phyloP scores from a whole-genome alignment of 1,139 yeast genomes.

The Suhomyces taliae region DNA sequence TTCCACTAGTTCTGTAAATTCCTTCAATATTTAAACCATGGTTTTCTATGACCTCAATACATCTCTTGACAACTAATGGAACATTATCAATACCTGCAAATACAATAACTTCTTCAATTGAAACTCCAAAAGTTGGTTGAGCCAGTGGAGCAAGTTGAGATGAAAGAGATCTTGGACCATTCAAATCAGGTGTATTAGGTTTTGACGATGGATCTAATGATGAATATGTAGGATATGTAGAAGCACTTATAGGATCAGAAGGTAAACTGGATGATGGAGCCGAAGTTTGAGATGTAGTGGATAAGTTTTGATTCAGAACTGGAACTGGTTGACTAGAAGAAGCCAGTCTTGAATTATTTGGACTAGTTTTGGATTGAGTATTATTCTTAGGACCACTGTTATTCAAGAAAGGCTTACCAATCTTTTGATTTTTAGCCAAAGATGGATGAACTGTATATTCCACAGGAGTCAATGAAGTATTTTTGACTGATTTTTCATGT shows the following conservation, averaged over 20 bases:
- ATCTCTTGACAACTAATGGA: constrained; percentile 86
- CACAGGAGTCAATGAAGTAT: constrained; percentile 53
- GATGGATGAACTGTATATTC: constrained; percentile 78
- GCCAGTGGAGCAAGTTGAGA: constrained; percentile 24
- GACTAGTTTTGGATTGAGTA: constrained; percentile 1
- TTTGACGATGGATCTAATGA: constrained; percentile 43
- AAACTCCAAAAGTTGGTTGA: constrained; percentile 76
- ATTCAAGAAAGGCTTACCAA: constrained; percentile 42
- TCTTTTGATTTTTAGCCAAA: constrained; percentile 37
- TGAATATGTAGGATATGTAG: constrained; percentile 12
- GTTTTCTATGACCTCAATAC: constrained; percentile 81
- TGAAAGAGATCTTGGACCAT: constrained; percentile 44
- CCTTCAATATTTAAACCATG: constrained; percentile 88
- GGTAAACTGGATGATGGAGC: constrained; percentile 1
- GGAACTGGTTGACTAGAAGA: background rate
- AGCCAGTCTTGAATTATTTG: background rate
- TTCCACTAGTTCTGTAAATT: constrained; percentile 83
- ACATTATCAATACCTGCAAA: constrained; percentile 85
- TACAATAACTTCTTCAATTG: constrained; percentile 72
- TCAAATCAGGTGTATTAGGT: constrained; percentile 28
- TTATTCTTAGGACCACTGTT: constrained; percentile 17
- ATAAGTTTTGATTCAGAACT: background rate
- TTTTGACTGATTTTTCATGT: constrained; percentile 40
- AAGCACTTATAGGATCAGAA: constrained; percentile 1
- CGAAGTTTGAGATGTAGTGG: background rate